Evolutionary conservation across 768 basidiomycete genomes (phyloP), one percentile per base, ranked within the genome.

Genomic region (Filobasidium wieringae): DNA sequence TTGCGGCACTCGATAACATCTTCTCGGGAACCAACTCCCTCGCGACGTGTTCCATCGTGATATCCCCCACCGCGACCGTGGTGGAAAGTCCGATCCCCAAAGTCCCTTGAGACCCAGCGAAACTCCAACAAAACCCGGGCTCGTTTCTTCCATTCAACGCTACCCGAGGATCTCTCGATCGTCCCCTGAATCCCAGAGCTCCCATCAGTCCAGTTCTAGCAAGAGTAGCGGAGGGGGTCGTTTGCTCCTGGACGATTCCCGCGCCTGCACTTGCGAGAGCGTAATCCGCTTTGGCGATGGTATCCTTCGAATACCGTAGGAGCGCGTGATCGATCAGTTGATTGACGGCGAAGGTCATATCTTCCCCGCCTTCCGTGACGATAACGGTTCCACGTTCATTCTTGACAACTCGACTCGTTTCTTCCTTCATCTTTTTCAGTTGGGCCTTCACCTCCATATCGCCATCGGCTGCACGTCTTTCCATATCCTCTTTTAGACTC

Each of bases 91-190:
- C 77, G 30, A 99, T 83, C 4, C 88, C 93, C 9, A 97, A 75
- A 66, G 87, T 87, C 3, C 92, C 93, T 49, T 80, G 71, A 17
- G 78, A 66, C 0, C 92, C 92, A 5, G 76, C 76, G 76, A 97
- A 89, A 1, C 93, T 88, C 91, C 93, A 99, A 74, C 93, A 99
- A 56, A 84, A 80, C 2, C 95, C 93, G 32, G 82, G 82, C 55
- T 85, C 80, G 27, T 78, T 76, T 61, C 95, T 88, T 58, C 87
- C 84, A 66, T 93, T 86, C n/a, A 99, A 77, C 2, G 88, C 88
- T 0, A 81, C 85, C 50, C 89, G 81, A 0, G 93, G 91, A 0
- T 88, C 81, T 15, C 83, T 81, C n/a, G 88, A 91, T 73, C 39
- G 82, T 77, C 69, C 66, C 29, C 67, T 64, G 14, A 55, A 53